Conservation (phyloP, 371 early-diverging fungal genomes). For the Mucor plumbeus region DNA sequence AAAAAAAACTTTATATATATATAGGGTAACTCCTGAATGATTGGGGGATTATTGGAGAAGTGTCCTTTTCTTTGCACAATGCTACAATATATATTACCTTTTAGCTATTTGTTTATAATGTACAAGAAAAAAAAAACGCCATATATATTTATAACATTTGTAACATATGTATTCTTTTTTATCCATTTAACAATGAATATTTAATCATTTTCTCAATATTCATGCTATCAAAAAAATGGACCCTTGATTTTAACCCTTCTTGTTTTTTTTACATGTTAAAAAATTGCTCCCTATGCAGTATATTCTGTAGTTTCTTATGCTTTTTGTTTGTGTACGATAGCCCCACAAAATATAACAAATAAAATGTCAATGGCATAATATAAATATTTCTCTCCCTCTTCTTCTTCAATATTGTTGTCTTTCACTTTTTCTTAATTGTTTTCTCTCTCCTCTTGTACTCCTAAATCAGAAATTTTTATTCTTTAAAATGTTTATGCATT, state of each 20-base stretch:
- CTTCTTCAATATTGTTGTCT: neutral
- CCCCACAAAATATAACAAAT: neutral
- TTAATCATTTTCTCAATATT: too few relatives aligned
- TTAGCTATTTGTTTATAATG: neutral
- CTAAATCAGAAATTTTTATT: neutral
- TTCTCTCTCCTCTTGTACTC: conserved; percentile 2
- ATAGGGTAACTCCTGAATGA: conserved; percentile 11
- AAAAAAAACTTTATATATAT: neutral
- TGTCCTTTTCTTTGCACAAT: neutral
- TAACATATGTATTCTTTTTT: neutral
- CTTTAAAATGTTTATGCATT: neutral
- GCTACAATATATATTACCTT: neutral
- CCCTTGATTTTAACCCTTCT: conserved; percentile 1
- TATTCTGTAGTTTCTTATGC: neutral
- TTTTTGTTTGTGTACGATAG: neutral
- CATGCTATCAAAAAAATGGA: neutral
- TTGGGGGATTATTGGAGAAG: conserved; percentile 14
- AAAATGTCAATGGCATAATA: conserved; percentile 2
- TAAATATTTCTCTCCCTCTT: neutral
- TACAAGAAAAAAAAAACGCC: neutral
- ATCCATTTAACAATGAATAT: too few relatives aligned
- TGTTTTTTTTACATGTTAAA: neutral
- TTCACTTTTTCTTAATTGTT: neutral
- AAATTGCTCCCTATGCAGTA: neutral
- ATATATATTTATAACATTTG: neutral